A percentile compares a stretch with the other conserved stretches of the same genome.
Conservation (phyloP, 176 grass and related monocot genomes). For the Aegilops tauschii region DNA sequence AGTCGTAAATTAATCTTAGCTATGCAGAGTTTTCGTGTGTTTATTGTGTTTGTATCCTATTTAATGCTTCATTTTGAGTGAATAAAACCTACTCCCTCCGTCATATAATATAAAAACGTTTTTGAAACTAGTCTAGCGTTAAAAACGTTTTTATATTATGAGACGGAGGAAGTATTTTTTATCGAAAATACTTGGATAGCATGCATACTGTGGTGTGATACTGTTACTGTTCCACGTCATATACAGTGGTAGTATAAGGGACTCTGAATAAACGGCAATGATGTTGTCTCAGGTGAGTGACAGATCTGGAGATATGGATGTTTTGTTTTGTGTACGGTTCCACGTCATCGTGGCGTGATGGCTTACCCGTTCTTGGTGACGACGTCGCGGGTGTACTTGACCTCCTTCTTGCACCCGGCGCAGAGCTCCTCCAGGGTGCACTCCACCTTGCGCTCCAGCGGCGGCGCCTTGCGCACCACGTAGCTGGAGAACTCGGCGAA, state of each 20-base stretch:
- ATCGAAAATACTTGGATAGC: too few species aligned
- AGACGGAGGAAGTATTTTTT: too few species aligned
- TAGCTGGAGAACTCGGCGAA: conserved; percentile 66
- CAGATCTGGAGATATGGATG: not conserved
- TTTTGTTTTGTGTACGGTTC: not conserved
- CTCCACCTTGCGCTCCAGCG: conserved; percentile 71
- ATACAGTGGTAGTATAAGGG: not conserved
- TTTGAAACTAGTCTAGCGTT: too few species aligned
- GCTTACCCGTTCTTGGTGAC: conserved; percentile 86
- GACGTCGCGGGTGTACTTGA: conserved; percentile 65
- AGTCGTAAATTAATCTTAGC: not conserved
- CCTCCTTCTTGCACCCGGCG: conserved; percentile 84
- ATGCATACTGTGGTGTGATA: not conserved
- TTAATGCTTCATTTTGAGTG: too few species aligned
- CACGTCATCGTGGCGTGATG: conserved; percentile 16
- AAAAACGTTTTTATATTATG: too few species aligned
- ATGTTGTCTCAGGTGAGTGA: conserved; percentile 11
- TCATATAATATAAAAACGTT: too few species aligned
- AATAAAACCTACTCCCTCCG: too few species aligned
- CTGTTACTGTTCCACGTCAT: too few species aligned
- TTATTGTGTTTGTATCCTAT: too few species aligned
- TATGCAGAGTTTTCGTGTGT: too few species aligned
- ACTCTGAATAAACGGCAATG: not conserved
- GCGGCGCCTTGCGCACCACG: conserved; percentile 72
- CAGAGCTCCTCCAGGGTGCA: conserved; percentile 95